Evolutionary conservation across 1,139 yeast genomes (phyloP).

Genomic region (Suhomyces taliae): DNA sequence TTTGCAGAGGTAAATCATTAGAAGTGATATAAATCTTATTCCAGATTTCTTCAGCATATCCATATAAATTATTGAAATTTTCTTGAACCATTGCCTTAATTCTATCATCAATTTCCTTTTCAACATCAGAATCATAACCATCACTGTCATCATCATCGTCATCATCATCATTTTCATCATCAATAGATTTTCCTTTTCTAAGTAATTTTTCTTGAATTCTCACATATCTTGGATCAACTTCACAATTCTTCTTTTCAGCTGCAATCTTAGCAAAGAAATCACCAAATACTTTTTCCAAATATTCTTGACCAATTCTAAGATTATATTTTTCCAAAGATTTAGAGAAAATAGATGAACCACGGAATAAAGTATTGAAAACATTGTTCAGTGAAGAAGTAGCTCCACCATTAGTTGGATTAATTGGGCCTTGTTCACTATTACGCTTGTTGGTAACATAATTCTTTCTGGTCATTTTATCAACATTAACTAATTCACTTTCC

Average conservation of each 20-base stretch:
- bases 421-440: slow-evolving; percentile 15
- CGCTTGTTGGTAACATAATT: slow-evolving; percentile 30
- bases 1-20: slow-evolving; percentile 72
- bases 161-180: slow-evolving; percentile 22
- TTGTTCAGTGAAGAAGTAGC: slow-evolving; percentile 32
- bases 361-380: slow-evolving; percentile 70
- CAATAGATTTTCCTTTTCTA: slow-evolving; percentile 25
- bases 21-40: slow-evolving; percentile 63
- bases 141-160: slow-evolving; percentile 27
- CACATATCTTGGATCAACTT: slow-evolving; percentile 68
- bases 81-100: slow-evolving; percentile 39
- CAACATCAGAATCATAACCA: slow-evolving; percentile 35
- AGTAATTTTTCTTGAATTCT: slow-evolving; percentile 41
- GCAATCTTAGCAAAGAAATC: slow-evolving; percentile 60
- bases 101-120: slow-evolving; percentile 26
- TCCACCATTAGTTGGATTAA: not conserved
- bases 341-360: slow-evolving; percentile 82
- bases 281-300: slow-evolving; percentile 72
- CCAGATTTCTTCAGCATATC: slow-evolving; percentile 72
- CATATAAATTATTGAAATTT: slow-evolving; percentile 54
- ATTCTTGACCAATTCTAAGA: slow-evolving; percentile 75
- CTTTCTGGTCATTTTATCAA: slow-evolving; percentile 48
- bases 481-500: slow-evolving; percentile 57
- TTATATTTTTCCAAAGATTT: slow-evolving; percentile 79
- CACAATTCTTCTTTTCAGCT: slow-evolving; percentile 56